phyloP scores from a whole-genome alignment of 2,329 filamentous ascomycete genomes.

The Hypoxylon sp. region DNA sequence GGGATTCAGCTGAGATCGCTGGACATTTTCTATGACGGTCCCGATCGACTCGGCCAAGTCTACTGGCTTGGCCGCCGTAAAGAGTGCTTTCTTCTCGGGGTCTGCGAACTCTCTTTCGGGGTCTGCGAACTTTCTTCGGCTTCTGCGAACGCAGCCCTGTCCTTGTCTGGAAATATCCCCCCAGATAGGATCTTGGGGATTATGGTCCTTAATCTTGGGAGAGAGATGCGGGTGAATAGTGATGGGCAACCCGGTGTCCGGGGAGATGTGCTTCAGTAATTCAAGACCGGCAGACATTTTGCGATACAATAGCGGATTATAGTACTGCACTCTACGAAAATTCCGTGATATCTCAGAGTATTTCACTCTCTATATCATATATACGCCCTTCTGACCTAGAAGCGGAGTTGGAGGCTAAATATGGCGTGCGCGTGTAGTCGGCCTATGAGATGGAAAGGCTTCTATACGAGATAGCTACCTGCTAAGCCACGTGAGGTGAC shows the following conservation, averaged over 20 bases:
- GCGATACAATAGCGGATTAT: not conserved
- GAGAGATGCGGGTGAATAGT: slow-evolving; percentile 58
- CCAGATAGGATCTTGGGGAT: slow-evolving; percentile 51
- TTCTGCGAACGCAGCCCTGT: slow-evolving; percentile 54
- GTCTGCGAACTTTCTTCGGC: slow-evolving; percentile 56
- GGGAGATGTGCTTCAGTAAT: slow-evolving; percentile 56
- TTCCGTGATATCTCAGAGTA: not conserved
- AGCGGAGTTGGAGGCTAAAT: slow-evolving; percentile 23
- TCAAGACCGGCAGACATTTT: slow-evolving; percentile 51
- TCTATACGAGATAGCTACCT: slow-evolving; percentile 18
- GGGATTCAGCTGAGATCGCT: slow-evolving; percentile 54
- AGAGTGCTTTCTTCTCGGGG: slow-evolving; percentile 53
- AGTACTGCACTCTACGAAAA: not conserved
- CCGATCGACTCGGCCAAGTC: slow-evolving; percentile 56
- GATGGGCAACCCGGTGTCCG: slow-evolving; percentile 57
- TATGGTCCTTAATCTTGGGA: slow-evolving; percentile 52
- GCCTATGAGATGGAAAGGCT: slow-evolving; percentile 19
- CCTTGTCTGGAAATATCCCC: slow-evolving; percentile 45
- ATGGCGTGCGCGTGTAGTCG: slow-evolving; percentile 29
- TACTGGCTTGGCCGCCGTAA: slow-evolving; percentile 49
- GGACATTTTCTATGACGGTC: slow-evolving; percentile 50
- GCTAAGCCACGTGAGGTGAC: slow-evolving; percentile 19
- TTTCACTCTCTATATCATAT: slow-evolving; percentile 4
- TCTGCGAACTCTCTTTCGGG: too few relatives aligned
- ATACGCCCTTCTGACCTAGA: not conserved